Evolutionary conservation across 768 basidiomycete species (phyloP).

Genomic region (Boletus subcaerulescens): DNA sequence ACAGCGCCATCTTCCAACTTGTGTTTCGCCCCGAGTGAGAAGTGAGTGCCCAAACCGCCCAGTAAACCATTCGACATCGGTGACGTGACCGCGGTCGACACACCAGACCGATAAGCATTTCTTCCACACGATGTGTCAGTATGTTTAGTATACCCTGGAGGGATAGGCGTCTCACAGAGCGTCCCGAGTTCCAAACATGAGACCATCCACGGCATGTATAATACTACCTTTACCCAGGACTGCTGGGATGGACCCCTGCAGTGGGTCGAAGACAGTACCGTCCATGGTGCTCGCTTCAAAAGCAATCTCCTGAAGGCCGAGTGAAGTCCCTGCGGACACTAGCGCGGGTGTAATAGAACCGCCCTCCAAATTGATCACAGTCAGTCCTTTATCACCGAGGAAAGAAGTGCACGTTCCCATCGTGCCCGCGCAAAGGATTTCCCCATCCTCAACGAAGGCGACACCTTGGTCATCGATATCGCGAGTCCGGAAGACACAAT

Average conservation of each 20-base stretch:
- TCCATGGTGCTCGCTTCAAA: constrained; percentile 66
- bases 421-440: constrained; percentile 46
- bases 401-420: constrained; percentile 9
- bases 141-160: background rate
- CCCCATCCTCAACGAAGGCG: constrained; percentile 53
- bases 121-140: constrained; percentile 36
- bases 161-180: constrained; percentile 37
- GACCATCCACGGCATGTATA: constrained; percentile 61
- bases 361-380: constrained; percentile 51
- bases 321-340: constrained; percentile 55
- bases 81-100: constrained; percentile 64
- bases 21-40: constrained; percentile 57
- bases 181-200: constrained; percentile 53
- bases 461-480: constrained; percentile 18
- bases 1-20: constrained; percentile 61
- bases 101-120: constrained; percentile 69
- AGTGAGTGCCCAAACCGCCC: constrained; percentile 59
- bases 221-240: constrained; percentile 40
- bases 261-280: constrained; percentile 54
- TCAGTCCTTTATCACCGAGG: constrained; percentile 5
- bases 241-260: constrained; percentile 29
- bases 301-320: constrained; percentile 70
- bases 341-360: constrained; percentile 63
- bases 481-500: constrained; percentile 13
- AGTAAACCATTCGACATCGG: constrained; percentile 58